Percentiles rank a stretch among this genome's conserved stretches.
These are phyloP conservation scores for Tarenaya hassleriana DNA, from an alignment of 345 rosid genomes.

Conservation along the genomic window DNA sequence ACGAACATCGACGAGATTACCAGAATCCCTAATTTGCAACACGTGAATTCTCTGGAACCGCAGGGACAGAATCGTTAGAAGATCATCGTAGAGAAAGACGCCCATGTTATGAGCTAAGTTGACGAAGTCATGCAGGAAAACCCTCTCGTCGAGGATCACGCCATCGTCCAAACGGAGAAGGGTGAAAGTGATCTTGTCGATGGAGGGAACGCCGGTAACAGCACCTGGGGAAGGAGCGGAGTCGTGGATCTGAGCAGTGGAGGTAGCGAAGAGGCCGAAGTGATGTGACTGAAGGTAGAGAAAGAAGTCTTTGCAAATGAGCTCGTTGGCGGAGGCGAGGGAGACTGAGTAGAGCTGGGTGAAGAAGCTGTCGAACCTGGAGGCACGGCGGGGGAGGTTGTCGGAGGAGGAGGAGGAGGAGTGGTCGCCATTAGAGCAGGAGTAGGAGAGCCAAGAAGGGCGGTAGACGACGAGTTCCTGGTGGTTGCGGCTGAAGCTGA, in stretches of 20 bases:
- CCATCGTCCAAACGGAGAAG: conserved; percentile 91
- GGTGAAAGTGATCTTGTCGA: conserved; percentile 77
- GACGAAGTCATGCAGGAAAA: conserved; percentile 72
- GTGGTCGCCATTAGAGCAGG: conserved; percentile 45
- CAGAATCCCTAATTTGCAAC: conserved; percentile 87
- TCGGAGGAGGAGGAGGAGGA: conserved; percentile 24
- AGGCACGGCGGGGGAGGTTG: conserved; percentile 59
- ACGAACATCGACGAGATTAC: conserved; percentile 79
- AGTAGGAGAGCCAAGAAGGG: conserved; percentile 75
- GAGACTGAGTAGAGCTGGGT: conserved; percentile 57
- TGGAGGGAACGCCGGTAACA: conserved; percentile 71
- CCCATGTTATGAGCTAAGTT: conserved; percentile 72
- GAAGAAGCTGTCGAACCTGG: conserved; percentile 83
- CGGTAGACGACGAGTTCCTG: conserved; percentile 89
- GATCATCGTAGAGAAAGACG: conserved; percentile 86
- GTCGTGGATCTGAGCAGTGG: conserved; percentile 80
- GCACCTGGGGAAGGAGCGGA: conserved; percentile 60
- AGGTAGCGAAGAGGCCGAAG: conserved; percentile 86
- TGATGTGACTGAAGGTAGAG: conserved; percentile 57
- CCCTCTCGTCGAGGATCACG: conserved; percentile 69
- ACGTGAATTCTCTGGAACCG: conserved; percentile 84
- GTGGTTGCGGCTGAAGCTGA: conserved; percentile 73
- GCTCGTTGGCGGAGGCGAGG: conserved; percentile 79
- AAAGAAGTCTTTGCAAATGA: conserved; percentile 86
- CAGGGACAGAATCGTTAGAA: conserved; percentile 75